Base-by-base conservation (phyloP, 2,329 filamentous ascomycete species). In the Monosporascus sp. region DNA sequence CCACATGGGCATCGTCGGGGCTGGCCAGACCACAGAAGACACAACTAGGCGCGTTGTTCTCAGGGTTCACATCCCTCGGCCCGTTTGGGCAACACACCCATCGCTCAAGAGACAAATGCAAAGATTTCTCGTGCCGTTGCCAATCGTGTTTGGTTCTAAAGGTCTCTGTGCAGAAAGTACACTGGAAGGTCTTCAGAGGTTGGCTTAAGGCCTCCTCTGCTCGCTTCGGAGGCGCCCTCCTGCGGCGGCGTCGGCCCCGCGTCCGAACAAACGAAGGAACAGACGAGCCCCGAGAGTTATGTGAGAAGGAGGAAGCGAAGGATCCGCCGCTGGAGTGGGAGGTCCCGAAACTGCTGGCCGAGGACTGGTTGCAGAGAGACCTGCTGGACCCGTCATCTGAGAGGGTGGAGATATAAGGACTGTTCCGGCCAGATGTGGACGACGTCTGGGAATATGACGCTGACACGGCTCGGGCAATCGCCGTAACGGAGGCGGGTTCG, bases 141-240 rank as follows among this genome's bases (percentile, higher is more conserved):
- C 83, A 87, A 67, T 87, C 83, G 61, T 87, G 82, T 65, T 87
- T 87, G 3, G 83, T 86, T 59, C 82, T 75, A 68, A 86, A 87
- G 0, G 81, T 84, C 58, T 86, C 82, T 7, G 83, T 86, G 66
- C 83, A 87, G 73, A 87, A 87, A 57, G 83, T 87, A 67, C 83
- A 87, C 67, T 86, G 83, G 67, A 80, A 85, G 2, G 80, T 81
- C 62, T 81, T 82, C 54, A 78, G 70, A 2, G 77, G 78, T 3
- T 70, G 69, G 11, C 62, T 60, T 2, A 78, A 67, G 7, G 65
- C 66, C 15, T 75, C 73, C 1, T 73, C 71, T 1, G 57, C 57
- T 14, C 64, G 63, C 58, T 72, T 74, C 11, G 68, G 65, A 0
- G 72, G 67, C 9, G 73, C 71, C 56, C 74, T 71, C 44, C 81